phyloP scores from a whole-genome alignment of 805 yeast species.

The Millerozyma acaciae region DNA sequence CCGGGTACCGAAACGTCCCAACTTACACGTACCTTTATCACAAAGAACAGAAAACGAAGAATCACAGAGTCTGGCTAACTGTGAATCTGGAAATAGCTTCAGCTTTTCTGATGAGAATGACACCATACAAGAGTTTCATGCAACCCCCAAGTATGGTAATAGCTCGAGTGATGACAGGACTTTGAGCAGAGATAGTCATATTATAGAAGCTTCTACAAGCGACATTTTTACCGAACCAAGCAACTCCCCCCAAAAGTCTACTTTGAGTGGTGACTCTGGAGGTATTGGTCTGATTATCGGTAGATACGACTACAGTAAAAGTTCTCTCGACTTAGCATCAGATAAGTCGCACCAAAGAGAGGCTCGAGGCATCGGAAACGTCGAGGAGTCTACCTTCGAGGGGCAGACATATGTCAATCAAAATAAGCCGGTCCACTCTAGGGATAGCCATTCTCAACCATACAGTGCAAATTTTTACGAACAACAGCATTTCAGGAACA shows the following conservation, averaged over 20 bases:
- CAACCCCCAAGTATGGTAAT: no score
- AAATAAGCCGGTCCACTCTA: background rate
- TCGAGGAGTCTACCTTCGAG: no score
- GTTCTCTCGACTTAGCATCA: constrained; percentile 13
- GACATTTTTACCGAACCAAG: no score
- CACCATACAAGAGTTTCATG: constrained; percentile 17
- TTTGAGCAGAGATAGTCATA: no score
- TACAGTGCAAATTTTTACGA: background rate
- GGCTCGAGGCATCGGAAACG: no score
- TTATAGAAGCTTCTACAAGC: no score
- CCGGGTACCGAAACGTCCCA: no score
- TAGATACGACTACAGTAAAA: constrained; percentile 25
- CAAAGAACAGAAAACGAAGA: background rate
- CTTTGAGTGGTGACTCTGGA: constrained; percentile 19
- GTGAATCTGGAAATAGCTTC: constrained; percentile 8
- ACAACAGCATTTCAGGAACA: constrained; percentile 26
- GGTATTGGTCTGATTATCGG: constrained; percentile 27
- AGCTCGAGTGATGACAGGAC: no score
- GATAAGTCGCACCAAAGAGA: no score
- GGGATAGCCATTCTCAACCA: background rate
- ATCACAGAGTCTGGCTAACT: background rate
- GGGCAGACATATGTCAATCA: no score
- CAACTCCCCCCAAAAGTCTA: constrained; percentile 15
- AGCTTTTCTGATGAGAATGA: constrained; percentile 26
- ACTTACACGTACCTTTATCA: no score